Conservation (phyloP, 768 basidiomycete species). For the Rhodotorula toruloides region DNA sequence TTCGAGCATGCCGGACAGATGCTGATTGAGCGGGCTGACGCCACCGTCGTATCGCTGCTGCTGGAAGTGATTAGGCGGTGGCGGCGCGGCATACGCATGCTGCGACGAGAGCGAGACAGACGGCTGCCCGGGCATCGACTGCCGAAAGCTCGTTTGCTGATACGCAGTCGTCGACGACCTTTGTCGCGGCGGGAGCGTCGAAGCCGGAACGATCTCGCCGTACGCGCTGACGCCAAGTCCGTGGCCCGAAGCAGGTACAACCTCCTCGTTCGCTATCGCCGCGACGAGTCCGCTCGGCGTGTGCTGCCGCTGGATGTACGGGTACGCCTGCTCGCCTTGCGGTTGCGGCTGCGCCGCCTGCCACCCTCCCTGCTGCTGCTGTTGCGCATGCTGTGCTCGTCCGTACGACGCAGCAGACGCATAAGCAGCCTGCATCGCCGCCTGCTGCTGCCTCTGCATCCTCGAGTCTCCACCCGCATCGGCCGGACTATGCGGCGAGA, state of each 20-base stretch:
- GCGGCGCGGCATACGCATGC: background rate
- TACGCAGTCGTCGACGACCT: background rate
- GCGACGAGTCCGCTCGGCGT: background rate
- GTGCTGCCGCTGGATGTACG: background rate
- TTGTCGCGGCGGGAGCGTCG: background rate
- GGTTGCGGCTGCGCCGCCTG: too few relatives aligned
- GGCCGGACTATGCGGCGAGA: conserved; percentile 1
- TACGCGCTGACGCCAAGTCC: conserved; percentile 4
- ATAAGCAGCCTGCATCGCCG: too few relatives aligned
- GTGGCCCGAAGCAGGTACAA: conserved; percentile 8
- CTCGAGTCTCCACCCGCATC: background rate
- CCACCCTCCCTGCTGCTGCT: too few relatives aligned
- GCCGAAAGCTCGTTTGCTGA: background rate
- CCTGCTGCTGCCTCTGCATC: background rate
- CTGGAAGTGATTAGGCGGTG: background rate
- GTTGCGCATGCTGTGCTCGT: too few relatives aligned
- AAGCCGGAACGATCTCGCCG: conserved; percentile 7
- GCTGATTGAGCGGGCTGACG: background rate
- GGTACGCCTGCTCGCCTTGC: background rate
- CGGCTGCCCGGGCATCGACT: background rate
- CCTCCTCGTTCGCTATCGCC: background rate
- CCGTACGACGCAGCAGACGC: too few relatives aligned
- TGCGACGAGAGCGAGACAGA: background rate
- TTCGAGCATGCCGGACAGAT: background rate
- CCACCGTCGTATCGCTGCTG: too few relatives aligned